Evolutionary conservation across 2,329 filamentous ascomycete species (phyloP), one percentile per base, ranked within the genome.

Genomic region (Septoria linicola): DNA sequence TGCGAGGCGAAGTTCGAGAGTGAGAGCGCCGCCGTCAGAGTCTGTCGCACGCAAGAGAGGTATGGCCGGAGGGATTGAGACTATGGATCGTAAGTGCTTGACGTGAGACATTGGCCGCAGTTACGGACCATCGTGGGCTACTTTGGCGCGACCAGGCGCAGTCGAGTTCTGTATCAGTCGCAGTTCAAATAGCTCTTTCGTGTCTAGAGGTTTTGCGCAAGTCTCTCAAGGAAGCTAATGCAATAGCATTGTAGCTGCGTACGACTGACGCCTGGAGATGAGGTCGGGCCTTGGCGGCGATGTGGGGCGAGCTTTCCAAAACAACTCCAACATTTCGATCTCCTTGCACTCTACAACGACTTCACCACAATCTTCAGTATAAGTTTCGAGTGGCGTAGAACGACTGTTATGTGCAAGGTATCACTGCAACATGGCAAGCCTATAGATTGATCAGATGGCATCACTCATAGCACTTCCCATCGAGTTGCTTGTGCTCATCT

Each of bases 1-100:
- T 99, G 93, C 42, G 92, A 97, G 58, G 93, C 92, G 73, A 99
- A 99, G 80, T 99, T 95, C 72, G 90, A 92, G 53, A 95, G 82
- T 53, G 89, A 92, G 62, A 99, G 85, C 60, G 93, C 92, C 59
- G 92, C 89, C 34, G 91, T 97, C 68, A 99, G 81, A 67, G 89
- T 95, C 69, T 88, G 91, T 66, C 93, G 89, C 66, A 97, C 93
- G 73, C 89, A 95, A 79, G 95, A 89, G 63, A 96, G 87, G 76
- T 97, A 96, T 51, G 92, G 92, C 59, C 92, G 88, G 68, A 97
- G 82, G 61, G 91, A 96, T 90, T 96, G 92, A 70, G 91, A 96
- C 93, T 84, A 40, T 21, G n/a, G n/a, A 23, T 40, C 16, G 58
- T 59, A 30, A 59, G 54, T 35, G 30, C 41, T 19, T 34, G 20